Evolutionary conservation across 768 basidiomycete species (phyloP).

Genomic region (Trametes punicea): DNA sequence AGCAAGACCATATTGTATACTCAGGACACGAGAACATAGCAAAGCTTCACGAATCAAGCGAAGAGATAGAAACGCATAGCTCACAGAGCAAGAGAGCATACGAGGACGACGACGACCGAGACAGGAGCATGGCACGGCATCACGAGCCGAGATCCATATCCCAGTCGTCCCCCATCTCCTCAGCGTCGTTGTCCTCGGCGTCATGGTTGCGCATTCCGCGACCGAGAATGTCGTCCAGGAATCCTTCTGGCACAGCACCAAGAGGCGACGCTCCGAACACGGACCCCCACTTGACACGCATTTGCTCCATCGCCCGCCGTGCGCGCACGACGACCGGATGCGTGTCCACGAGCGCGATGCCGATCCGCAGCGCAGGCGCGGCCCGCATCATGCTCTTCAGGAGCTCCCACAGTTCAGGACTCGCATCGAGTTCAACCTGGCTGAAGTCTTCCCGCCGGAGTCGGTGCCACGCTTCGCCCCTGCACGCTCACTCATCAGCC

Average conservation of each 20-base stretch:
- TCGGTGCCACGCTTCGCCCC: slow-evolving; percentile 93
- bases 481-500: slow-evolving; percentile 31
- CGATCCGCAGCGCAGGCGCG: slow-evolving; percentile 57
- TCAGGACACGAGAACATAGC: background rate
- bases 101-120: background rate
- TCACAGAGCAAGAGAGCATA: background rate
- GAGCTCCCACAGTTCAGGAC: slow-evolving; percentile 61
- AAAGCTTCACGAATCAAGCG: slow-evolving; percentile 9
- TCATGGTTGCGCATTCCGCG: background rate
- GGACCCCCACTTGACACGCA: slow-evolving; percentile 36
- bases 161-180: slow-evolving; percentile 12
- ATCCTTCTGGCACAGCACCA: slow-evolving; percentile 55
- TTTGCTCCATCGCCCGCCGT: slow-evolving; percentile 58
- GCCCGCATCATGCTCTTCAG: slow-evolving; percentile 77
- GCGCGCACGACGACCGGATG: slow-evolving; percentile 67
- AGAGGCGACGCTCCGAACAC: slow-evolving; percentile 62
- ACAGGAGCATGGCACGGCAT: background rate
- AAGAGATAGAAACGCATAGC: slow-evolving; percentile 3
- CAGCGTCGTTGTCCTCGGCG: background rate
- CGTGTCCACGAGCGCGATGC: slow-evolving; percentile 50
- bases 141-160: slow-evolving; percentile 17
- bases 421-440: slow-evolving; percentile 70
- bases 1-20: slow-evolving; percentile 8
- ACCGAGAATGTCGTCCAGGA: slow-evolving; percentile 60
- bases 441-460: slow-evolving; percentile 89